These are phyloP conservation scores for Ophiostoma montium DNA, from an alignment of 2,329 filamentous ascomycete species.

Conservation along the genomic window DNA sequence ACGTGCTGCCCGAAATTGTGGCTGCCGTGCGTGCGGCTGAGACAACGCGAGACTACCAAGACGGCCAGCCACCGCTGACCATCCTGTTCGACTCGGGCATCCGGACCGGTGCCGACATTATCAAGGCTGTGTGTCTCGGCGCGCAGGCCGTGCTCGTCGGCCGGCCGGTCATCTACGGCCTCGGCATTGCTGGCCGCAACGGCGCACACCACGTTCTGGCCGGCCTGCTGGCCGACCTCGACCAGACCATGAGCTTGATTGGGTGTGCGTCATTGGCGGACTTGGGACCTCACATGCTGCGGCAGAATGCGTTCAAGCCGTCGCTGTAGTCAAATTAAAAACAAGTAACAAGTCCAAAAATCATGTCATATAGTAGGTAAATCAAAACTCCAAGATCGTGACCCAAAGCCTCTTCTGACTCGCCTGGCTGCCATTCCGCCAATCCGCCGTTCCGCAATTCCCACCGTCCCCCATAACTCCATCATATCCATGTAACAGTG, in stretches of 20 bases:
- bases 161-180: slow-evolving; percentile 42
- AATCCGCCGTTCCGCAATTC: not conserved
- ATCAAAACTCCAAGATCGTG: too few species aligned
- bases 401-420: not conserved
- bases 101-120: slow-evolving; percentile 38
- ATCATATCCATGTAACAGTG: not conserved
- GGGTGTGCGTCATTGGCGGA: slow-evolving; percentile 32
- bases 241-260: slow-evolving; percentile 40
- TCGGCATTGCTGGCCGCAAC: slow-evolving; percentile 38
- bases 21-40: slow-evolving; percentile 45
- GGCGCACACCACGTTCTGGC: slow-evolving; percentile 38
- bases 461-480: not conserved
- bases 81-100: slow-evolving; percentile 49
- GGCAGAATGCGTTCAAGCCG: slow-evolving; percentile 5
- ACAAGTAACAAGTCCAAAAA: not conserved
- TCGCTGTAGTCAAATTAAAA: slow-evolving; percentile 1
- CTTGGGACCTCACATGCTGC: slow-evolving; percentile 22
- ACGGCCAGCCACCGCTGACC: slow-evolving; percentile 17
- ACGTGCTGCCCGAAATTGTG: slow-evolving; percentile 45
- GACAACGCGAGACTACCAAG: not conserved
- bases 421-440: too few species aligned
- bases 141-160: slow-evolving; percentile 44
- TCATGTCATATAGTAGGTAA: too few species aligned
- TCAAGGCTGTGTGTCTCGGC: slow-evolving; percentile 41
- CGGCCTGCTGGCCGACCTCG: slow-evolving; percentile 36